These are phyloP conservation scores for Mariannaea elegans DNA, from an alignment of 2,329 filamentous ascomycete species.

Conservation along the genomic window DNA sequence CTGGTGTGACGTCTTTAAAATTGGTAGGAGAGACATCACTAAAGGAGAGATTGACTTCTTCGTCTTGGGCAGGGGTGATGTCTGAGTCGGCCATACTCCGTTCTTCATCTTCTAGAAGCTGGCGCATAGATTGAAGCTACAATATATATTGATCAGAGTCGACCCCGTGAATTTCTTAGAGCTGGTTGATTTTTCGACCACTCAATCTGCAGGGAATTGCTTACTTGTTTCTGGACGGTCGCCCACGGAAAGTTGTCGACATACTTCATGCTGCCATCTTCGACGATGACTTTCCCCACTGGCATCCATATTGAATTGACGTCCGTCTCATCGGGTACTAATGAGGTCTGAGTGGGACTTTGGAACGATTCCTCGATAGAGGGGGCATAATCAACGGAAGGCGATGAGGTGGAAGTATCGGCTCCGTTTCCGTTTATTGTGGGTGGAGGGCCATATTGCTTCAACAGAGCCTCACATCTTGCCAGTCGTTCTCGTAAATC, in stretches of 20 bases:
- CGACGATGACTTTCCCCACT: conserved; percentile 8
- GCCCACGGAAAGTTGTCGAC: conserved; percentile 16
- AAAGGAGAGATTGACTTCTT: conserved; percentile 7
- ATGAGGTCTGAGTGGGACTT: conserved; percentile 2
- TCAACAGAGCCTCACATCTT: conserved; percentile 36
- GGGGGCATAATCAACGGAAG: conserved; percentile 3
- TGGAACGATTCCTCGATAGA: conserved; percentile 3
- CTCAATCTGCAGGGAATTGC: background rate
- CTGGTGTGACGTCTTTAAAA: conserved; percentile 1
- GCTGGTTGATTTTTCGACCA: too few relatives aligned
- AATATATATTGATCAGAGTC: background rate
- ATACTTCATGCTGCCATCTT: conserved; percentile 11
- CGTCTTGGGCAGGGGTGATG: background rate
- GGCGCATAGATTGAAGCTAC: conserved; percentile 12
- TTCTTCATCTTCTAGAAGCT: conserved; percentile 15
- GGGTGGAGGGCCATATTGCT: conserved; percentile 19
- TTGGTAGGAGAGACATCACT: background rate
- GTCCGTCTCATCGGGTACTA: background rate
- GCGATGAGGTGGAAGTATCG: background rate
- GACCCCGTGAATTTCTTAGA: too few relatives aligned
- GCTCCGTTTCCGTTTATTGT: background rate
- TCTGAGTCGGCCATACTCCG: conserved; percentile 7
- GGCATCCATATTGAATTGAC: conserved; percentile 12
- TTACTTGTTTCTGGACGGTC: conserved; percentile 16
- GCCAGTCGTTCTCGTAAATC: conserved; percentile 39